Evolutionary conservation across 306 rosid genomes (phyloP), one percentile per base, ranked within the genome.

Genomic region (Notholithocarpus densiflorus): DNA sequence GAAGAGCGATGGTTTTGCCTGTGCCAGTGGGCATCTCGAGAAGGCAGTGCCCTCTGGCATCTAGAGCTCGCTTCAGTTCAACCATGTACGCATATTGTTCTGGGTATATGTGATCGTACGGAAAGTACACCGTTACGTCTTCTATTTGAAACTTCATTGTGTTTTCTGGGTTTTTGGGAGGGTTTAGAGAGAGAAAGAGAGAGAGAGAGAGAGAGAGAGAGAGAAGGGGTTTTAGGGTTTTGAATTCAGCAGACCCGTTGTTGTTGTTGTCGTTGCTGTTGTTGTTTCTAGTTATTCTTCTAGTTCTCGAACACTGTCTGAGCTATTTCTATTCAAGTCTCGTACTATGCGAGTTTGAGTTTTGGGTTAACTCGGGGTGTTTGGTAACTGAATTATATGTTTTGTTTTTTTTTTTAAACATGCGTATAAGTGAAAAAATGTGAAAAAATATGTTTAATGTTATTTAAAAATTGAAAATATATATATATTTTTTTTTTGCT

Each of bases 1-100:
- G 92, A 13, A 94, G 89, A 2, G 97, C 93, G 34, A 92, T 91
- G 71, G 98, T 92, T 60, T 94, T 94, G 9, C 98, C 98, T 0
- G 98, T 94, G 31, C 98, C 97, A 0, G 97, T 92, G 11, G 97
- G 98, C 97, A 94, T 92, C 56, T 94, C 98, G 1, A 92, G 88
- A 56, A 94, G 97, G 53, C 95, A 89, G 79, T 92, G 98, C 5
- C 98, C 98, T 20, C 82, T 82, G 20, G 98, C 98, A 73, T 94
- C 98, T 1, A 94, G 90, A 74, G 97, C 85, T 37, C 97, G 91
- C 83, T 92, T 94, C 1, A 94, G 91, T 69, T 94, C 97, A 0
- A 92, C 77, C 98, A 94, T 91, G 90, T 94, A 94, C 0, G 93
- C 74, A 72, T 91, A 94, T 74, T 94, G 98, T 56, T 94, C 98